A percentile compares a stretch with the other conserved stretches of the same genome.
These are phyloP conservation scores for Cladosporium oxysporum DNA, from an alignment of 2,329 filamentous ascomycete species.

Conservation along the genomic window DNA sequence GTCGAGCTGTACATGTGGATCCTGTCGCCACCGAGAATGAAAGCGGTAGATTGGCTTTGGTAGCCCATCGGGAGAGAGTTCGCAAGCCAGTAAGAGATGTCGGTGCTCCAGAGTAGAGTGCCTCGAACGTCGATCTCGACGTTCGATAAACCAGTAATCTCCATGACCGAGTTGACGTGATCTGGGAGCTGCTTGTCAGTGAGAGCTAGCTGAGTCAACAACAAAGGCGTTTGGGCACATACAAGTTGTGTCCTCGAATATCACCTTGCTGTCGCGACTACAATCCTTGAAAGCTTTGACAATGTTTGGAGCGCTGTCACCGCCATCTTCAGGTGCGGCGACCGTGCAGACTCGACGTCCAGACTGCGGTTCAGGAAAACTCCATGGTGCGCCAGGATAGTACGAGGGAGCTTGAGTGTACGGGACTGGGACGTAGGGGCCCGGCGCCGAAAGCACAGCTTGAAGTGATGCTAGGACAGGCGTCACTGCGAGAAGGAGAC, in stretches of 20 bases:
- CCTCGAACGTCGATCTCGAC: constrained; percentile 52
- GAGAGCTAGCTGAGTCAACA: not conserved
- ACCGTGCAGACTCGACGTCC: constrained; percentile 13
- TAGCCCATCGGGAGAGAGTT: constrained; percentile 55
- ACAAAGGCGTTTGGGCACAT: constrained; percentile 9
- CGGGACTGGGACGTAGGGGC: constrained; percentile 7
- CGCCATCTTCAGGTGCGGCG: not conserved
- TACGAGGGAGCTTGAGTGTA: constrained; percentile 16
- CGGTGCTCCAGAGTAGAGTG: constrained; percentile 46
- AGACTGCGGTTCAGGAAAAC: not conserved
- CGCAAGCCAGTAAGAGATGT: constrained; percentile 55
- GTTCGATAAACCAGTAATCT: constrained; percentile 50
- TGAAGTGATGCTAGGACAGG: constrained; percentile 7
- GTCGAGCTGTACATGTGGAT: constrained; percentile 51
- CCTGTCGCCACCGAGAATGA: constrained; percentile 56
- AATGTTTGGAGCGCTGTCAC: constrained; percentile 56
- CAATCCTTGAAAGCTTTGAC: constrained; percentile 53
- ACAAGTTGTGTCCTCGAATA: constrained; percentile 54
- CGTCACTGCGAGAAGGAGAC: not conserved
- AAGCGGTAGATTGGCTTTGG: constrained; percentile 58
- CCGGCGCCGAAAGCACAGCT: not conserved
- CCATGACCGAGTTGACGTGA: constrained; percentile 52
- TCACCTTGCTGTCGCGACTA: constrained; percentile 51
- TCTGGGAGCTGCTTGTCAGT: not conserved
- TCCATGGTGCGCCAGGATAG: constrained; percentile 19